A percentile compares a stretch with the other conserved stretches of the same genome.
Evolutionary conservation across 495 filamentous ascomycete genomes (phyloP).

Genomic region (Paragyromitra xinjiangensis): DNA sequence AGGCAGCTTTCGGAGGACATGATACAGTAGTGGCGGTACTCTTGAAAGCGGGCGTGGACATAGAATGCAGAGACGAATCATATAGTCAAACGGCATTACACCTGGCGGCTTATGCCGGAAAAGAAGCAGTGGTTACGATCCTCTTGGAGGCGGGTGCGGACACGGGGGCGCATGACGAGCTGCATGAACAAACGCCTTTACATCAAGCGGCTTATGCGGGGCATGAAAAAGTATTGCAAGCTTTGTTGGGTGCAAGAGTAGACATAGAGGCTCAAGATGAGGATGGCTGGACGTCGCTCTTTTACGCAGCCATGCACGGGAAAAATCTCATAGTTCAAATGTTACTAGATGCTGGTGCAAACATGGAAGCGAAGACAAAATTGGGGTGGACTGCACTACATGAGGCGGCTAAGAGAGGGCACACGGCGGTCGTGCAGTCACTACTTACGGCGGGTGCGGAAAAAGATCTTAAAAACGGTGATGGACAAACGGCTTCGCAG

Average conservation of each 20-base stretch:
- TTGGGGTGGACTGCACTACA: background rate
- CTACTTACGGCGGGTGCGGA: background rate
- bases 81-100: background rate
- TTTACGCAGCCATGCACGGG: background rate
- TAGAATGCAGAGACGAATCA: background rate
- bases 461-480: background rate
- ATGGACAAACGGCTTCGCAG: background rate
- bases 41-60: background rate
- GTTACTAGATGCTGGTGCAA: background rate
- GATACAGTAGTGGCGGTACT: background rate
- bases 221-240: background rate
- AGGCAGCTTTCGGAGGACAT: background rate
- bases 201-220: background rate
- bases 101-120: background rate
- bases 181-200: background rate
- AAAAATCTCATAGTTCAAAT: background rate
- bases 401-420: background rate
- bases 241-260: background rate
- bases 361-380: background rate
- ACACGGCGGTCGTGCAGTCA: background rate
- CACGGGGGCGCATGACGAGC: background rate
- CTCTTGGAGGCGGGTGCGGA: background rate
- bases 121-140: background rate
- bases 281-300: background rate
- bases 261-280: background rate